Evolutionary conservation across 148 eudicot species (phyloP).

Genomic region (Rhododendron ovatum): DNA sequence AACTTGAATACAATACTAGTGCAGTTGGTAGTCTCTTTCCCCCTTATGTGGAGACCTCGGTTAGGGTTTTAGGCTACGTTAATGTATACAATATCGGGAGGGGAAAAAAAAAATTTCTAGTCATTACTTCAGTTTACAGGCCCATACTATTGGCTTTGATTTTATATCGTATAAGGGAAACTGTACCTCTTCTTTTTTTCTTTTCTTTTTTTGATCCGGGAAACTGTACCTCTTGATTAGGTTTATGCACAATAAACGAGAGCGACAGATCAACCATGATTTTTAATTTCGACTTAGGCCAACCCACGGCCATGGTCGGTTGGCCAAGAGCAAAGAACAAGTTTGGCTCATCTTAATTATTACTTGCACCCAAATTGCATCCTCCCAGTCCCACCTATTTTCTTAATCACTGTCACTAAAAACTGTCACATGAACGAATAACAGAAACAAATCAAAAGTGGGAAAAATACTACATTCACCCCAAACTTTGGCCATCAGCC

Average conservation of each 20-base stretch:
- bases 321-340: background rate
- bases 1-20: background rate
- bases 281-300: background rate
- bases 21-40: too few species aligned
- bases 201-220: background rate
- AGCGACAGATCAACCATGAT: background rate
- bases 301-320: background rate
- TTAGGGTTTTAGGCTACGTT: too few species aligned
- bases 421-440: background rate
- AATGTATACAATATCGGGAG: too few species aligned
- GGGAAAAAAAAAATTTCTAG: too few species aligned
- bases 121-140: background rate
- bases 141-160: background rate
- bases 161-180: background rate
- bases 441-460: background rate
- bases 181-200: background rate
- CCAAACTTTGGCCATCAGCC: background rate
- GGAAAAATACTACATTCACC: background rate
- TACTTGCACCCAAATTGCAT: background rate
- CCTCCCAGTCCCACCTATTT: background rate
- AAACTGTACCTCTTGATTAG: background rate
- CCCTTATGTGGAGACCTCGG: too few species aligned
- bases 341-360: background rate
- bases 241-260: background rate
- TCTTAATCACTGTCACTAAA: background rate